phyloP scores from a whole-genome alignment of 495 filamentous ascomycete species.

The Penicillium pancosmium region DNA sequence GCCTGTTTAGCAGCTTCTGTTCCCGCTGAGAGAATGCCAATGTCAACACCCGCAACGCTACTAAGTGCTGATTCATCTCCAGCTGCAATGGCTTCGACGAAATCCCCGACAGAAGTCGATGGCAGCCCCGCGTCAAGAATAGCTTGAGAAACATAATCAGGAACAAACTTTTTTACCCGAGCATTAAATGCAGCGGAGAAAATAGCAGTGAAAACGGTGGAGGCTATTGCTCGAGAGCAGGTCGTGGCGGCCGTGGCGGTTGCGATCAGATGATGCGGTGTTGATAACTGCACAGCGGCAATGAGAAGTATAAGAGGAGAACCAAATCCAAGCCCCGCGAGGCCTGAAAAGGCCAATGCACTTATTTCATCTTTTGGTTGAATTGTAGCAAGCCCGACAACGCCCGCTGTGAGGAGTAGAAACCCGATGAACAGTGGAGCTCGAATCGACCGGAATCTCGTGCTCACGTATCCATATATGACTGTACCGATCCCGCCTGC shows the following conservation, averaged over 20 bases:
- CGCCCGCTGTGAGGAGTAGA: constrained; percentile 9
- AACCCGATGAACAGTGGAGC: constrained; percentile 8
- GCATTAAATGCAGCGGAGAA: not conserved
- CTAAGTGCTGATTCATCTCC: constrained; percentile 1
- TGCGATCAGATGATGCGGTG: constrained; percentile 11
- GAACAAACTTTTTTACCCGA: constrained; percentile 7
- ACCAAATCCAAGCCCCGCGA: constrained; percentile 11
- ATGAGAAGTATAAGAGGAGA: constrained; percentile 13
- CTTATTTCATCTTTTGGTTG: constrained; percentile 4
- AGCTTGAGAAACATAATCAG: constrained; percentile 8
- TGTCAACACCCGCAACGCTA: constrained; percentile 1
- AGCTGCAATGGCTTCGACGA: constrained; percentile 3
- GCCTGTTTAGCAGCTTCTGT: constrained; percentile 8
- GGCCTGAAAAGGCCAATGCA: constrained; percentile 5
- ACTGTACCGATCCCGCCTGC: constrained; percentile 10
- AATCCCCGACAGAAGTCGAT: constrained; percentile 3
- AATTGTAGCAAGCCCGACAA: constrained; percentile 12
- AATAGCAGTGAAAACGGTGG: constrained; percentile 13
- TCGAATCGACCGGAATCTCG: constrained; percentile 10
- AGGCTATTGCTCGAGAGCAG: constrained; percentile 12
- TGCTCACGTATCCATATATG: constrained; percentile 14
- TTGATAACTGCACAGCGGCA: constrained; percentile 12
- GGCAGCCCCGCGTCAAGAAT: constrained; percentile 8
- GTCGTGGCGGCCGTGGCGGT: constrained; percentile 15
- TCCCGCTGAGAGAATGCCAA: not conserved